Base-by-base conservation (phyloP, 2,329 filamentous ascomycete species). In the Calycina herbarum region DNA sequence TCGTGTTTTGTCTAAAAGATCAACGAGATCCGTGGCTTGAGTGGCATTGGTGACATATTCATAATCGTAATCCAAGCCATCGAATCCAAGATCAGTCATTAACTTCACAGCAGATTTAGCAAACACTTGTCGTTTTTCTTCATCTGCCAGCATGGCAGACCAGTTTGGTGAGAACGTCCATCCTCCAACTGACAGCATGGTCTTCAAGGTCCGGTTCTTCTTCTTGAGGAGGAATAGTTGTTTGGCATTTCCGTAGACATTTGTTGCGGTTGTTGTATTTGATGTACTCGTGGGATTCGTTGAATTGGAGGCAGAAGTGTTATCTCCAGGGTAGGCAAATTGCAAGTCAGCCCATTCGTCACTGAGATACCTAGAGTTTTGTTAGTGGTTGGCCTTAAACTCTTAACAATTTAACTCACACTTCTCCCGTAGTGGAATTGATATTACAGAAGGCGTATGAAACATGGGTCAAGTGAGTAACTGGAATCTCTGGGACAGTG, bases 151-250 rank as follows among this genome's bases (percentile, higher is more conserved):
- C 0, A 88, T 87, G 0, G 80, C 79, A 0, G 90, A 82, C 75
- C 96, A 94, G 77, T 92, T 91, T 42, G 61, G 8, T 1, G 89
- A 92, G 78, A 93, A 95, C 0, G 89, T 93, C 89, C 89, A 94
- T 48, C 93, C 92, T 62, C 93, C 92, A 69, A 96, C 92, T 59
- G 86, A 91, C 5, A 96, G 82, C 31, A 95, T 80, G 1, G 90
- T 82, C 75, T 95, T 95, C 59, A 96, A 76, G 59, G 91, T 86
- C n/a, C 92, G 87, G 77, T 96, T 89, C 67, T 82, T 78, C 76
- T 93, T 88, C 79, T 96, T 96, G 51, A 92, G 81, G 6, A 91
- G 79, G 74, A 86, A 92, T 1, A 96, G 81, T 73, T 95, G 90
- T 79, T 94, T 96, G 67, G 94, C 77, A 76, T 90, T 94, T 59